Conservation (phyloP, 1,139 yeast genomes). For the Debaryomyces robertsiae region DNA sequence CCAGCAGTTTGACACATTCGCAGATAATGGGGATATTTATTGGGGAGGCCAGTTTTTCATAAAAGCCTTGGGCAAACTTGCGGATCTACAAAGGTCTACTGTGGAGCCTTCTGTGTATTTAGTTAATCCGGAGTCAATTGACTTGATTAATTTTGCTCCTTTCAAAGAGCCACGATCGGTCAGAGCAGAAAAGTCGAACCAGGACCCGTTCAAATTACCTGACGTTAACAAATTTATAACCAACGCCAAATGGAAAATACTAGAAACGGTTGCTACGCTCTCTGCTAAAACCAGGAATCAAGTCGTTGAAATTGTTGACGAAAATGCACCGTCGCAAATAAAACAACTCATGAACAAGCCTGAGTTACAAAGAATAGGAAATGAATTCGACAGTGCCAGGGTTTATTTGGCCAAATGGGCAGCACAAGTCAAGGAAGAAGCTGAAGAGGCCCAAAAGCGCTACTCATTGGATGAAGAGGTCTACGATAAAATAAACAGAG, state of each 20-base stretch:
- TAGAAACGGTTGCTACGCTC: slow-evolving; percentile 82
- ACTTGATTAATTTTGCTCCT: slow-evolving; percentile 77
- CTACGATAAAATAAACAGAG: slow-evolving; percentile 60
- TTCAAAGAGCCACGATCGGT: slow-evolving; percentile 31
- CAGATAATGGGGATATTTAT: slow-evolving; percentile 59
- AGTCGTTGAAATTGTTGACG: slow-evolving; percentile 59
- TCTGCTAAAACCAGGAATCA: slow-evolving; percentile 69
- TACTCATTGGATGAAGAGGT: slow-evolving; percentile 64
- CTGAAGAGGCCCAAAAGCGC: slow-evolving; percentile 67
- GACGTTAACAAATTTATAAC: slow-evolving; percentile 54
- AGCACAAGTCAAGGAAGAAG: slow-evolving; percentile 88
- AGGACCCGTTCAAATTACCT: slow-evolving; percentile 33
- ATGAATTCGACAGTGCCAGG: slow-evolving; percentile 90
- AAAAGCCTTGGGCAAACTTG: slow-evolving; percentile 51
- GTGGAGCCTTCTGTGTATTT: slow-evolving; percentile 72
- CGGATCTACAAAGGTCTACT: slow-evolving; percentile 67
- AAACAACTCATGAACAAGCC: slow-evolving; percentile 70
- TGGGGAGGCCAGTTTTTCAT: slow-evolving; percentile 94
- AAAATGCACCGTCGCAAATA: slow-evolving; percentile 66
- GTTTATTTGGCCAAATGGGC: slow-evolving; percentile 98
- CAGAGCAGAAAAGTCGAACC: slow-evolving; percentile 22
- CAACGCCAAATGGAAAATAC: slow-evolving; percentile 80
- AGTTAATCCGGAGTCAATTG: slow-evolving; percentile 79
- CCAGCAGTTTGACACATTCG: slow-evolving; percentile 75
- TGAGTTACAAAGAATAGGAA: slow-evolving; percentile 77